Base-by-base conservation (phyloP, 2,329 filamentous ascomycete genomes). In the Karstenula rhodostoma region DNA sequence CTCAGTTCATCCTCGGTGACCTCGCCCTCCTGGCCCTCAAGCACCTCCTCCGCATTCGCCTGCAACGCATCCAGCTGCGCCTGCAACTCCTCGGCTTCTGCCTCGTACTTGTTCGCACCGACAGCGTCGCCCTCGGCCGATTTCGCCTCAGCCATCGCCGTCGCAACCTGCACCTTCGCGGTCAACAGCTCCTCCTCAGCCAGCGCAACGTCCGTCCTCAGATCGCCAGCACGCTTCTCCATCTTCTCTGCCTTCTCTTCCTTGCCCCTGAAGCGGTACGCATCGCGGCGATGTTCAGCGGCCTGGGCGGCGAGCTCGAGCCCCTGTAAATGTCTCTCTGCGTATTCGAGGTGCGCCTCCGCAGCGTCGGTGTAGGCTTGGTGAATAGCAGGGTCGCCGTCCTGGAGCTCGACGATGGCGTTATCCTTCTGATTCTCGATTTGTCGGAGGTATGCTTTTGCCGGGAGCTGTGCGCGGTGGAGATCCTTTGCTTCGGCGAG, bases 401-500 rank as follows among this genome's bases (percentile, higher is more conserved):
- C 53, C 1, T 25, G 4, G 19, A 54, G 48, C 32, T 48, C 8
- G 15, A 17, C 25, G 15, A 47, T 19, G 10, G 22, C 15, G 43
- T 35, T 42, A 15, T 55, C 48, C 9, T 52, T 44, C 33, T 56
- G n/a, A 2, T 51, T 33, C 3, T 35, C 35, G 6, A 52, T 57
- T 3, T n/a, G n/a, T 15, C 57, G 42, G 8, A 62, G 53, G 17
- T 48, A 40, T 3, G 13, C 35, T 13, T 43, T 13, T 32, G 51
- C 23, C 52, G 56, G 60, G 66, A 73, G 40, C 66, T 66, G 62
- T 7, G 48, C 46, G 48, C 71, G 70, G 27, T 67, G 66, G 13
- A 73, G 57, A 48, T 73, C 63, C 32, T 70, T 72, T 32, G 72
- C 72, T 56, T 74, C 72, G 33, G 73, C 68, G 22, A 73, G 68